phyloP scores from a whole-genome alignment of 2,329 filamentous ascomycete species.

The Cercospora sesami region DNA sequence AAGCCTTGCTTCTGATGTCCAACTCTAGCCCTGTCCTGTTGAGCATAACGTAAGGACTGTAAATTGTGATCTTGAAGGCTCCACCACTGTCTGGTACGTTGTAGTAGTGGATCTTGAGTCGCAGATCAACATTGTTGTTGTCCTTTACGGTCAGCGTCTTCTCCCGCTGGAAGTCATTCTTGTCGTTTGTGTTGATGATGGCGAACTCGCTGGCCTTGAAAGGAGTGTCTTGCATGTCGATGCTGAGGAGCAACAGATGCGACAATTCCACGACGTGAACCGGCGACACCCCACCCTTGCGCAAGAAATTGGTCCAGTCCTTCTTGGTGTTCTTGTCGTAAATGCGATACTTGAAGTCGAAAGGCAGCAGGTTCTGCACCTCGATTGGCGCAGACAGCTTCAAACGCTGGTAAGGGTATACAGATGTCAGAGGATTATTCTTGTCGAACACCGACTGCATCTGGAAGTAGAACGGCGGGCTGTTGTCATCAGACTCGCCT shows the following conservation, averaged over 20 bases:
- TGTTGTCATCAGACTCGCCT: conserved; percentile 75
- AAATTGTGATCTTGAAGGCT: conserved; percentile 92
- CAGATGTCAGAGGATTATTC: conserved; percentile 76
- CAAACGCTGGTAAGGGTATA: conserved; percentile 93
- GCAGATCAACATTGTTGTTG: conserved; percentile 73
- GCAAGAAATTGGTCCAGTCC: conserved; percentile 97
- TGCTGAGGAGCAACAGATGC: conserved; percentile 84
- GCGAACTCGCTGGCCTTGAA: conserved; percentile 96
- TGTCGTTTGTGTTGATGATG: conserved; percentile 87
- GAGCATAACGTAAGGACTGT: conserved; percentile 89
- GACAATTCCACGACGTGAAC: conserved; percentile 96
- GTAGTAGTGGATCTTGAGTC: conserved; percentile 86
- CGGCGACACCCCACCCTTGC: conserved; percentile 94
- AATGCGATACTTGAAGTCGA: conserved; percentile 98
- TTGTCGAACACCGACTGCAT: conserved; percentile 83
- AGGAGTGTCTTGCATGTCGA: conserved; percentile 94
- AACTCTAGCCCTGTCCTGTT: conserved; percentile 94
- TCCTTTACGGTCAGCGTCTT: conserved; percentile 79
- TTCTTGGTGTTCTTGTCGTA: conserved; percentile 99
- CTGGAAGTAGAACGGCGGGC: conserved; percentile 92
- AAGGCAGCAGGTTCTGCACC: conserved; percentile 89
- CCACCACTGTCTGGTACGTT: conserved; percentile 88
- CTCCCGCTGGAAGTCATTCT: conserved; percentile 87
- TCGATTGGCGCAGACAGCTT: conserved; percentile 90
- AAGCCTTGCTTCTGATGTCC: conserved; percentile 82